Percentiles rank a stretch among this genome's conserved stretches.
Evolutionary conservation across 2,329 filamentous ascomycete genomes (phyloP).

Genomic region (Myrmaecium sp.): DNA sequence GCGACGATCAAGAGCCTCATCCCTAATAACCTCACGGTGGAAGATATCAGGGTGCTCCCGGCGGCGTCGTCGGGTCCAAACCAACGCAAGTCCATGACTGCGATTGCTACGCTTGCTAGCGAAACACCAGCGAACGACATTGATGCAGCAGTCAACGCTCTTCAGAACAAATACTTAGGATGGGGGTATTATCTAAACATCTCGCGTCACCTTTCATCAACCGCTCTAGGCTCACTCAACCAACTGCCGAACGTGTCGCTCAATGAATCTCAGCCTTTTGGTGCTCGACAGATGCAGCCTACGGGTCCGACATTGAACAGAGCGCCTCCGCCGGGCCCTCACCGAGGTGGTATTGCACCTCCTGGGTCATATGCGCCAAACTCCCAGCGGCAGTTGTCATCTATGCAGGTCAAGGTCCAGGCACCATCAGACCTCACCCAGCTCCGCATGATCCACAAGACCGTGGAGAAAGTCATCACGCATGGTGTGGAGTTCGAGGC

Average conservation of each 20-base stretch:
- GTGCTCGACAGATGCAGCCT: constrained; percentile 35
- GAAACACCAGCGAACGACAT: constrained; percentile 74
- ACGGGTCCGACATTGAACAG: constrained; percentile 30
- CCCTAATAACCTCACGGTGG: constrained; percentile 42
- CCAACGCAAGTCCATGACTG: constrained; percentile 56
- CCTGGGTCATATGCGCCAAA: constrained; percentile 24
- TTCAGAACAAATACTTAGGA: constrained; percentile 75
- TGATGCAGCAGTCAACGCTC: constrained; percentile 56
- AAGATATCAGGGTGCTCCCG: constrained; percentile 55
- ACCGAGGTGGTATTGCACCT: constrained; percentile 54
- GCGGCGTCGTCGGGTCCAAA: constrained; percentile 31
- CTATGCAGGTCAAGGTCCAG: constrained; percentile 46
- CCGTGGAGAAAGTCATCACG: constrained; percentile 61
- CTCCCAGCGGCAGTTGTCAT: constrained; percentile 30
- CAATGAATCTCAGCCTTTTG: constrained; percentile 50
- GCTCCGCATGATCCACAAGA: constrained; percentile 72
- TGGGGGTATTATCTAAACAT: constrained; percentile 69
- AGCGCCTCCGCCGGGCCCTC: constrained; percentile 27
- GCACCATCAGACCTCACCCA: constrained; percentile 60
- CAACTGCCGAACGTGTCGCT: constrained; percentile 29
- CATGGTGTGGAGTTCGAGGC: constrained; percentile 83
- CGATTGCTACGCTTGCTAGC: constrained; percentile 64
- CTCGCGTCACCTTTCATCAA: constrained; percentile 69
- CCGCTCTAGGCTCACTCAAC: constrained; percentile 40
- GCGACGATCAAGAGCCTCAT: constrained; percentile 33